phyloP scores from a whole-genome alignment of 805 yeast genomes.

The Candida saitoana region DNA sequence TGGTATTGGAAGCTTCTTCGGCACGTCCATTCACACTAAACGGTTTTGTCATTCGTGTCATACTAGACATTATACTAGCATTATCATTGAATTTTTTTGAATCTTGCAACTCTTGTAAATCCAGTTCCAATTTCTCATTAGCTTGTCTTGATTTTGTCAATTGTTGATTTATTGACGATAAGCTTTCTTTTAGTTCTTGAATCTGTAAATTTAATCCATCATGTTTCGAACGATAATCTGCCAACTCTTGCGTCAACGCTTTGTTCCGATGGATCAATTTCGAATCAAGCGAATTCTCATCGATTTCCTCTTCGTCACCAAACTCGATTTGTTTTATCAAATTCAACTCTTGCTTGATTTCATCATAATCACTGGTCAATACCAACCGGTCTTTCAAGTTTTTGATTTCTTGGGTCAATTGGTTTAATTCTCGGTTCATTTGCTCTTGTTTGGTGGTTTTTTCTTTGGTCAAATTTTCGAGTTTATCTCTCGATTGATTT shows the following conservation, averaged over 20 bases:
- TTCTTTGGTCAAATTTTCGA: slow-evolving; percentile 18
- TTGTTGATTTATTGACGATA: slow-evolving; percentile 33
- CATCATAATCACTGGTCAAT: slow-evolving; percentile 68
- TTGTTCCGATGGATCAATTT: slow-evolving; percentile 67
- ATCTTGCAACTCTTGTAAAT: slow-evolving; percentile 58
- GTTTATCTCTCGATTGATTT: slow-evolving; percentile 43
- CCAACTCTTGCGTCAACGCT: slow-evolving; percentile 65
- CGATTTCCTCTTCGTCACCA: slow-evolving; percentile 42
- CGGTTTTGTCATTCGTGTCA: slow-evolving; percentile 21
- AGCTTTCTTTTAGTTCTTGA: slow-evolving; percentile 33
- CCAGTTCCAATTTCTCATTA: slow-evolving; percentile 68
- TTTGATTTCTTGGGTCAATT: slow-evolving; percentile 48
- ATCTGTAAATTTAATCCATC: slow-evolving; percentile 42
- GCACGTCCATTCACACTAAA: slow-evolving; percentile 26
- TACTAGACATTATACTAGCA: slow-evolving; percentile 64
- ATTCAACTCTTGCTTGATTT: slow-evolving; percentile 69
- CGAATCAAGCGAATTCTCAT: slow-evolving; percentile 44
- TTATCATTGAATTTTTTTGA: slow-evolving; percentile 50
- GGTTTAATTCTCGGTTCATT: slow-evolving; percentile 43
- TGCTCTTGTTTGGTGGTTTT: slow-evolving; percentile 32
- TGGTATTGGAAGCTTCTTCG: slow-evolving; percentile 13
- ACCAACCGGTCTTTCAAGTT: slow-evolving; percentile 47
- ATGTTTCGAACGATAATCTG: slow-evolving; percentile 58
- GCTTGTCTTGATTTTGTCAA: slow-evolving; percentile 39
- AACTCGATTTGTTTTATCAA: slow-evolving; percentile 73